Percentiles rank a stretch among this genome's conserved stretches.
Evolutionary conservation across 768 basidiomycete genomes (phyloP).

Genomic region (Tephrocybe rancida): DNA sequence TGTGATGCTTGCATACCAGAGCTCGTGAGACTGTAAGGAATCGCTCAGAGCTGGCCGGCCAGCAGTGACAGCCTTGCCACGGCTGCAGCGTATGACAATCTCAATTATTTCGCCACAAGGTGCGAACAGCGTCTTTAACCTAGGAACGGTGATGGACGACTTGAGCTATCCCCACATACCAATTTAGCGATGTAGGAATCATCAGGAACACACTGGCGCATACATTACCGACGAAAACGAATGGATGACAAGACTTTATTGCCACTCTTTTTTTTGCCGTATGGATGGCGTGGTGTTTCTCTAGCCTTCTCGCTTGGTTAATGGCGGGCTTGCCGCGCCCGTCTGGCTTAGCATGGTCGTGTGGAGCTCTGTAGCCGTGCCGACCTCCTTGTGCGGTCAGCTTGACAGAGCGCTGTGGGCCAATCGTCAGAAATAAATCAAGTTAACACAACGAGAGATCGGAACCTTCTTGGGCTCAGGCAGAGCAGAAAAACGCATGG

Average conservation of each 20-base stretch:
- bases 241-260: slow-evolving; percentile 19
- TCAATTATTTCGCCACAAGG: slow-evolving; percentile 35
- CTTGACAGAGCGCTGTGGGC: neutral
- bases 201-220: slow-evolving; percentile 21
- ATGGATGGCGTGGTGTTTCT: slow-evolving; percentile 25
- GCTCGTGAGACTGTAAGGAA: slow-evolving; percentile 30
- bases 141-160: slow-evolving; percentile 33
- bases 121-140: slow-evolving; percentile 35
- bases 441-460: neutral
- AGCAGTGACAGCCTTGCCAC: slow-evolving; percentile 35
- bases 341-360: neutral
- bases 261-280: slow-evolving; percentile 27
- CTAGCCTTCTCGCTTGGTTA: slow-evolving; percentile 5
- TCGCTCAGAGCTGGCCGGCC: slow-evolving; percentile 22
- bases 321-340: slow-evolving; percentile 5
- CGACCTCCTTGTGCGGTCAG: too few species aligned
- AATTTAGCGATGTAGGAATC: neutral
- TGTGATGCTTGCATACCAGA: slow-evolving; percentile 54
- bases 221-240: slow-evolving; percentile 68
- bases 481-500: slow-evolving; percentile 12
- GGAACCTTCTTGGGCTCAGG: slow-evolving; percentile 6
- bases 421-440: neutral
- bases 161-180: slow-evolving; percentile 27
- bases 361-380: neutral
- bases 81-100: slow-evolving; percentile 44